Conservation (phyloP, 306 rosid species). For the Pueraria montana region DNA sequence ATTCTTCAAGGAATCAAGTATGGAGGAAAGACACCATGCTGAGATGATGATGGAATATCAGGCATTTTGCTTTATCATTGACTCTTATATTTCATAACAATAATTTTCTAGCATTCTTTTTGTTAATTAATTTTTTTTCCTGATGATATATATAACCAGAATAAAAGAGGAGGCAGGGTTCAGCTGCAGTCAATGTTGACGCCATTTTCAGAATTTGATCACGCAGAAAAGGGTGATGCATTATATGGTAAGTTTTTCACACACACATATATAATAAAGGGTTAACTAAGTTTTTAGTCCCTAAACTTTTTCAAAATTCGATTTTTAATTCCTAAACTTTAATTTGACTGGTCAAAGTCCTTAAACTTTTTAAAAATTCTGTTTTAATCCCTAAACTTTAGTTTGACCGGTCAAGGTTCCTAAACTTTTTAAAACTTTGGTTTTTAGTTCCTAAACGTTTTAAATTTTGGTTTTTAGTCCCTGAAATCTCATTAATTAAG, state of each 20-base stretch:
- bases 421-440: too few species aligned
- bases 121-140: background rate
- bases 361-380: too few species aligned
- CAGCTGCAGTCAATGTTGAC: constrained; percentile 49
- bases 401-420: too few species aligned
- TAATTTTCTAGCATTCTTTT: constrained; percentile 12
- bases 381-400: too few species aligned
- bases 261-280: too few species aligned
- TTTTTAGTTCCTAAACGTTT: too few species aligned
- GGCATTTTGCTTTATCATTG: constrained; percentile 30
- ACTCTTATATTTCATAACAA: background rate
- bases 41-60: constrained; percentile 58
- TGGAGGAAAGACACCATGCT: constrained; percentile 57
- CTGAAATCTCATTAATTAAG: too few species aligned
- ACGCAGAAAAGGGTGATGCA: constrained; percentile 58
- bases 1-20: constrained; percentile 56
- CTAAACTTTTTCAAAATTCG: too few species aligned
- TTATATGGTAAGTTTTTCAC: constrained; percentile 57
- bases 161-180: constrained; percentile 57
- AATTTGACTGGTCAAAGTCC: too few species aligned
- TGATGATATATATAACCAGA: constrained; percentile 41
- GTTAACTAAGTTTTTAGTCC: too few species aligned
- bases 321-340: too few species aligned
- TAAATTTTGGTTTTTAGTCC: too few species aligned
- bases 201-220: constrained; percentile 57